phyloP scores from a whole-genome alignment of 768 basidiomycete species.

The Lepiota brunneoincarnata region DNA sequence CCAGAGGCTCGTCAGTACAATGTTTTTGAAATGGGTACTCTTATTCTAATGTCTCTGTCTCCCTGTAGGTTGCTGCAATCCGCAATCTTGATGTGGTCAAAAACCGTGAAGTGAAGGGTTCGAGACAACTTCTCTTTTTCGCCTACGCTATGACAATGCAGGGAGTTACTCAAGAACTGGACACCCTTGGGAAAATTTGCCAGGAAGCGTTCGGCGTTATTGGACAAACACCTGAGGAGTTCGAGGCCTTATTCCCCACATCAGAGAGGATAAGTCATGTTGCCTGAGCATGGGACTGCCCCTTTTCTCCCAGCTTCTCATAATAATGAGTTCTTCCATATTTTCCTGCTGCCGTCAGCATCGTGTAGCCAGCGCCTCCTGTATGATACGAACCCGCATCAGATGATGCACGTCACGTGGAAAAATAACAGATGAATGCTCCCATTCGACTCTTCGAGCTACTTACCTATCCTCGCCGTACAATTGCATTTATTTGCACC shows the following conservation, averaged over 20 bases:
- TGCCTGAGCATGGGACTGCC: conserved; percentile 10
- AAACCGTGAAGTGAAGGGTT: conserved; percentile 75
- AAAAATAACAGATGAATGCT: neutral
- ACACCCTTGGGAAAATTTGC: conserved; percentile 72
- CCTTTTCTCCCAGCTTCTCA: too few species aligned
- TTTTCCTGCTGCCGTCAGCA: neutral
- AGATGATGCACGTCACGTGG: neutral
- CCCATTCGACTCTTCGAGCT: too few species aligned
- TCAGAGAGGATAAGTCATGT: conserved; percentile 22
- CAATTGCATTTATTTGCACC: neutral
- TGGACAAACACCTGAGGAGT: conserved; percentile 76
- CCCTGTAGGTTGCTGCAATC: conserved; percentile 72
- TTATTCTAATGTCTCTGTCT: neutral
- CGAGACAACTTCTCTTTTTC: conserved; percentile 86
- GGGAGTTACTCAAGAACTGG: conserved; percentile 88
- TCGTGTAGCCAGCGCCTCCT: too few species aligned
- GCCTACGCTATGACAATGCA: conserved; percentile 95
- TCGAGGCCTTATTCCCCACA: conserved; percentile 70
- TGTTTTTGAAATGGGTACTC: neutral
- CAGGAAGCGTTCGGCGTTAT: conserved; percentile 94
- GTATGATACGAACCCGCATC: too few species aligned
- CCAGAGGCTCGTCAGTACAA: conserved; percentile 59
- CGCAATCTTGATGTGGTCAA: conserved; percentile 85
- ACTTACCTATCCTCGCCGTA: neutral
- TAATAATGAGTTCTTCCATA: neutral